A percentile compares a stretch with the other conserved stretches of the same genome.
Conservation (phyloP, 768 basidiomycete species). For the Tulasnella sp. region DNA sequence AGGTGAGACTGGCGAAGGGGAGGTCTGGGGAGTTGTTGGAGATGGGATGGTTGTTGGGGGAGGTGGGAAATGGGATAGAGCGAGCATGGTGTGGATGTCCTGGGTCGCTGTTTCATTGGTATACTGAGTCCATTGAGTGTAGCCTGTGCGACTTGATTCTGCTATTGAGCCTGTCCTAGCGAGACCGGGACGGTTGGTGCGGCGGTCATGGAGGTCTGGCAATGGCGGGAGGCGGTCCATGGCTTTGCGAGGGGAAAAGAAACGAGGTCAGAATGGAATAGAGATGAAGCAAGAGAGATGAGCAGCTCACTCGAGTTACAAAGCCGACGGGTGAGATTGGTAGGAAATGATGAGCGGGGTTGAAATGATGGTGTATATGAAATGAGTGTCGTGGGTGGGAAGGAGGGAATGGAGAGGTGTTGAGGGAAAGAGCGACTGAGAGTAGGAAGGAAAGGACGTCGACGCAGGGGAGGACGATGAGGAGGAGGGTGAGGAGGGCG, state of each 20-base stretch:
- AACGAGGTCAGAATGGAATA: background rate
- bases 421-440: background rate
- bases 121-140: conserved; percentile 5
- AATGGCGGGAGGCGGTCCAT: background rate
- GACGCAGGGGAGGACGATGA: background rate
- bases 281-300: background rate
- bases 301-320: background rate
- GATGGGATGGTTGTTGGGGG: conserved; percentile 15
- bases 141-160: background rate
- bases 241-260: background rate
- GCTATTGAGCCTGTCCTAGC: background rate
- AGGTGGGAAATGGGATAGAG: conserved; percentile 15
- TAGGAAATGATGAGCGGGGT: background rate
- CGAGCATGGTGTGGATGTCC: conserved; percentile 21
- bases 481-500: no score
- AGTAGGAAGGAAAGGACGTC: background rate
- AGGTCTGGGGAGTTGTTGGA: background rate
- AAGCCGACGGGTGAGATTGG: background rate
- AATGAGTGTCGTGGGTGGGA: conserved; percentile 13
- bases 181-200: background rate
- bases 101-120: conserved; percentile 6
- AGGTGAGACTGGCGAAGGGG: background rate
- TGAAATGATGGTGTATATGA: background rate
- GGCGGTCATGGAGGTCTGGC: conserved; percentile 6
- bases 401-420: background rate